Base-by-base conservation (phyloP, 2,329 filamentous ascomycete genomes). In the Fonsecaea multimorphosa region DNA sequence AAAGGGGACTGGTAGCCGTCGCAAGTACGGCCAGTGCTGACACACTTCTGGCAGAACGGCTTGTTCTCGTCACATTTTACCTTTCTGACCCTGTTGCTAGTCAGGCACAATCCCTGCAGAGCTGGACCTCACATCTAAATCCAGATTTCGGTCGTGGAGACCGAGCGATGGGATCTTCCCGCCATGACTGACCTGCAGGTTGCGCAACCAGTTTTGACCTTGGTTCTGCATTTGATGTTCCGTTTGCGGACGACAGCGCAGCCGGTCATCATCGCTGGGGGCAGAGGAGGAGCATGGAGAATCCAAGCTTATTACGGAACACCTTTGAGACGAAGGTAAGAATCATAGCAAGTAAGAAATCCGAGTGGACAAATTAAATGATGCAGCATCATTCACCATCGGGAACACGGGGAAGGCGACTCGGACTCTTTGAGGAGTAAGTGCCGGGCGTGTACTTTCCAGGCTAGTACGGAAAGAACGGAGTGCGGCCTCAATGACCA, bases 1-100 rank as follows among this genome's bases (percentile, higher is more conserved):
- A 81, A 81, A 3, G 75, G 73, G 44, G 78, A 80, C 67, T 78
- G 75, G 64, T 81, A 82, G 61, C 79, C 79, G 55, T 81, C 80
- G 52, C 80, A 81, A 52, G 73, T 77, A 31, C 79, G 79, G 31
- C 79, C 78, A 38, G 79, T 80, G 59, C 67, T 70, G 72, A 78
- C 71, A 64, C 77, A 77, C 63, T 74, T 78, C 51, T 74, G 67
- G 66, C 78, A 79, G 27, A 58, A 74, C 3, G 77, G 78, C 60
- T 76, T 79, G 5, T 65, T 65, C 68, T 79, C 77, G 55, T 79
- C 78, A 59, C 78, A 79, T 72, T 78, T 79, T 46, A 79, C 64
- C 65, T 74, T 79, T 22, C 78, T 71, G n/a, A 73, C 76, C 56
- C 77, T 79, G 62, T 68, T 55, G n/a, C 46, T 22, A 1, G 24